Base-by-base conservation (phyloP, 73 alveolate genomes). In the Blepharisma japonicum region DNA sequence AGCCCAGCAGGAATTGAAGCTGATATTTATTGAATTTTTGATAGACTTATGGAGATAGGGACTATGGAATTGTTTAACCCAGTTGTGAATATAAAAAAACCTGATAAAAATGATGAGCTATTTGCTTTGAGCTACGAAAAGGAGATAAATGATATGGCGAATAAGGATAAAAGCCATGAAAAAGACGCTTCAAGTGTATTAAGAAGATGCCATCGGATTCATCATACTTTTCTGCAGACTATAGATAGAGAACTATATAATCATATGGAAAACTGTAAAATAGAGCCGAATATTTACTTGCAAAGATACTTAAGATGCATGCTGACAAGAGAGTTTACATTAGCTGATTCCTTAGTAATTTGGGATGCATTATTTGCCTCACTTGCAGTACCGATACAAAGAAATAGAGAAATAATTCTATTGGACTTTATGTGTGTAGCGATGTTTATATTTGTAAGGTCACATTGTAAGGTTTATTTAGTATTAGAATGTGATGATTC, bases 371-470 rank as follows among this genome's bases (percentile, higher is more conserved):
- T 61, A 11, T 61, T 61, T 27, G 77, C 77, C 0, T 27, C 14
- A 0, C 21, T 25, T 3, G 14, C 67, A 1, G 6, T 1, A 38
- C 23, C 23, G 2, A 11, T 9, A 61, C 14, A 21, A n/a, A 21
- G 77, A 61, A 61, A 25, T 38, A 53, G 23, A 11, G 87, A 79
- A 2, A 47, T 89, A 14, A 79, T 81, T 39, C 70, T 68, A 47
- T 78, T 85, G 11, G 95, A 89, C 77, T 79, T 27, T 51, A 77
- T 89, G 55, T 85, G 92, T 68, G 83, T 85, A 0, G 82, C 91
- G n/a, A 89, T 89, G 95, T 77, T 86, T 6, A 66, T 25, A 7
- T 70, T 70, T 25, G 80, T 70, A 11, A 45, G 39, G 2, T 47
- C 56, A 9, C 27, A 14, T 45, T 38, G 80, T 70, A 70, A 9